Evolutionary conservation across 257 asterid species (phyloP).

Genomic region (Eustoma russellianum): DNA sequence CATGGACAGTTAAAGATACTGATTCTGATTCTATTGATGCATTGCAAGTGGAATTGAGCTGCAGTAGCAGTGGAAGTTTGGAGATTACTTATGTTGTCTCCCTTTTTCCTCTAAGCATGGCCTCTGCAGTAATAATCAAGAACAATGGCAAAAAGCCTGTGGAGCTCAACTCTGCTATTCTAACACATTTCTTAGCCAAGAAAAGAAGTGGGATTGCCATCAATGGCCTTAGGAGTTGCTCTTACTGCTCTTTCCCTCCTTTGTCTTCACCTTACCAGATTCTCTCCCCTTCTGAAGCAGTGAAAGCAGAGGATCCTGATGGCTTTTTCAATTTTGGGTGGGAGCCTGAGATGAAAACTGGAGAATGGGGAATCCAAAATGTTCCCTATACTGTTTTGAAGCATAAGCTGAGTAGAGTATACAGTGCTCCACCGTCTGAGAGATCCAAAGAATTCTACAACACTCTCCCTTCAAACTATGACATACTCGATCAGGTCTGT

Average conservation of each 20-base stretch:
- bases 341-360: slow-evolving; percentile 61
- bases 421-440: slow-evolving; percentile 45
- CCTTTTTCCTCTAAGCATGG: slow-evolving; percentile 60
- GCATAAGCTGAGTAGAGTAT: slow-evolving; percentile 71
- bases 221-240: slow-evolving; percentile 49
- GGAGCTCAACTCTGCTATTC: slow-evolving; percentile 38
- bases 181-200: slow-evolving; percentile 45
- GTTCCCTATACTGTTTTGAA: slow-evolving; percentile 55
- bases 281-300: slow-evolving; percentile 53
- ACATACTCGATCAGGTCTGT: slow-evolving; percentile 64
- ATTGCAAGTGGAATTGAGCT: slow-evolving; percentile 68
- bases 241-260: slow-evolving; percentile 67
- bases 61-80: slow-evolving; percentile 39
- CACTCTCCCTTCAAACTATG: slow-evolving; percentile 60
- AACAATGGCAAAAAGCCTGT: slow-evolving; percentile 56
- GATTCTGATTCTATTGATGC: slow-evolving; percentile 83
- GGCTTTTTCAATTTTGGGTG: slow-evolving; percentile 57
- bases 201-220: slow-evolving; percentile 50
- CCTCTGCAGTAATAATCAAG: slow-evolving; percentile 64
- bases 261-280: slow-evolving; percentile 53
- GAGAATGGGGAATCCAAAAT: slow-evolving; percentile 60
- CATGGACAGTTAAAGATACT: slow-evolving; percentile 61
- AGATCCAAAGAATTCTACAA: slow-evolving; percentile 38
- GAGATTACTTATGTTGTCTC: slow-evolving; percentile 57
- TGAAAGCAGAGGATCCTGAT: slow-evolving; percentile 47